A percentile compares a stretch with the other conserved stretches of the same genome.
phyloP scores from a whole-genome alignment of 495 filamentous ascomycete species.

The Aspergillus incahuasiensis region DNA sequence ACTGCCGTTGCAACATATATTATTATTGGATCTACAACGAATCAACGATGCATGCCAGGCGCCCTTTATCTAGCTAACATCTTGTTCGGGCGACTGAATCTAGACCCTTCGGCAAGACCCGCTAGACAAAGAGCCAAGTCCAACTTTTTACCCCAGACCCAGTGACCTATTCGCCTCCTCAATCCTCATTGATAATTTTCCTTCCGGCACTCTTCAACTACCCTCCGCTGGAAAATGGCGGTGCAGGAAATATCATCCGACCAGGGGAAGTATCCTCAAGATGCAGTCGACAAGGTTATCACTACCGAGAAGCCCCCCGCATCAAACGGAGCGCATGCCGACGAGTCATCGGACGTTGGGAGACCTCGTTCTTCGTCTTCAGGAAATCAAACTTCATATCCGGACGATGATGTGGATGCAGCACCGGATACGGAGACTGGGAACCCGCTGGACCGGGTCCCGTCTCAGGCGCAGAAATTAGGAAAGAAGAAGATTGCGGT shows the following conservation, averaged over 20 bases:
- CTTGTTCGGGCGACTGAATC: neutral
- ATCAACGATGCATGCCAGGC: neutral
- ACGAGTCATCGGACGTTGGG: conserved; percentile 3
- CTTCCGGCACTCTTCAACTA: neutral
- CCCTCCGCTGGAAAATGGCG: conserved; percentile 7
- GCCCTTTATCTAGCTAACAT: neutral
- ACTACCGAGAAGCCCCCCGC: conserved; percentile 9
- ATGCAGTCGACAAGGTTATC: neutral
- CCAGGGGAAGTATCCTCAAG: conserved; percentile 1
- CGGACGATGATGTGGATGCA: conserved; percentile 18
- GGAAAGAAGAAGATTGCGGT: conserved; percentile 45
- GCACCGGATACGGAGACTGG: conserved; percentile 22
- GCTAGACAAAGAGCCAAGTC: neutral
- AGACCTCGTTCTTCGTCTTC: conserved; percentile 2
- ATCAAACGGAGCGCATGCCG: neutral
- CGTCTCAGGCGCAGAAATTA: conserved; percentile 40
- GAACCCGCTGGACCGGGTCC: conserved; percentile 29
- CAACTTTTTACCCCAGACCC: conserved; percentile 2
- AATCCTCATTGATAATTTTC: neutral
- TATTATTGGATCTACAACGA: neutral
- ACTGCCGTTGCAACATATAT: neutral
- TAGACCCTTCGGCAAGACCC: conserved; percentile 8
- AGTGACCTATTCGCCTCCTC: neutral
- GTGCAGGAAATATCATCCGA: neutral
- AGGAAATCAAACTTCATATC: neutral